Percentiles rank a stretch among this genome's conserved stretches.
phyloP scores from a whole-genome alignment of 129 eudicot genomes.

The Centrapalus pauciflorus region DNA sequence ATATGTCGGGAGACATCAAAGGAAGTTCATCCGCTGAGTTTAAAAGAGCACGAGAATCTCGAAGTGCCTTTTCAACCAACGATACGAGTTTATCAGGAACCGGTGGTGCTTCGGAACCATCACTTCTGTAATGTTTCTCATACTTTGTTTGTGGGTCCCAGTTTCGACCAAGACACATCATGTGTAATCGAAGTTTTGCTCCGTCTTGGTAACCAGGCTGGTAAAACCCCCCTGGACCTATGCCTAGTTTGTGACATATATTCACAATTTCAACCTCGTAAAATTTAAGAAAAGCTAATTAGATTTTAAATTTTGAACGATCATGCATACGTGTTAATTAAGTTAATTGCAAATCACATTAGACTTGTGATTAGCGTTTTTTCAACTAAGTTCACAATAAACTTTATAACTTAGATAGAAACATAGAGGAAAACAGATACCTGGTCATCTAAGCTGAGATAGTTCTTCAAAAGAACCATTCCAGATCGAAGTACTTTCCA shows the following conservation, averaged over 20 bases:
- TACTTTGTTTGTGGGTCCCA: slow-evolving; percentile 52
- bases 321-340: no score
- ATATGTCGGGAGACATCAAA: slow-evolving; percentile 45
- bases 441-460: slow-evolving; percentile 39
- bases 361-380: not conserved
- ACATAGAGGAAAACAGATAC: slow-evolving; percentile 18
- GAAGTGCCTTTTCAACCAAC: slow-evolving; percentile 30
- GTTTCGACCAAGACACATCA: slow-evolving; percentile 57
- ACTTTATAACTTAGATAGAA: not conserved
- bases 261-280: slow-evolving; percentile 33
- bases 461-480: slow-evolving; percentile 47
- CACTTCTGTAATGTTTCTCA: slow-evolving; percentile 8
- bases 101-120: slow-evolving; percentile 33
- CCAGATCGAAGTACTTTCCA: slow-evolving; percentile 42
- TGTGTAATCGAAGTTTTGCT: slow-evolving; percentile 39
- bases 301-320: not conserved
- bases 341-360: not conserved
- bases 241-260: slow-evolving; percentile 41
- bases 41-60: slow-evolving; percentile 26
- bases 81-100: slow-evolving; percentile 31
- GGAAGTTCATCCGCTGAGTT: slow-evolving; percentile 35
- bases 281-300: not conserved
- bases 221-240: slow-evolving; percentile 52
- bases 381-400: not conserved
- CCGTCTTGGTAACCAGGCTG: slow-evolving; percentile 41